Conservation (phyloP, 139 green algal genomes). For the Volvox africanus region DNA sequence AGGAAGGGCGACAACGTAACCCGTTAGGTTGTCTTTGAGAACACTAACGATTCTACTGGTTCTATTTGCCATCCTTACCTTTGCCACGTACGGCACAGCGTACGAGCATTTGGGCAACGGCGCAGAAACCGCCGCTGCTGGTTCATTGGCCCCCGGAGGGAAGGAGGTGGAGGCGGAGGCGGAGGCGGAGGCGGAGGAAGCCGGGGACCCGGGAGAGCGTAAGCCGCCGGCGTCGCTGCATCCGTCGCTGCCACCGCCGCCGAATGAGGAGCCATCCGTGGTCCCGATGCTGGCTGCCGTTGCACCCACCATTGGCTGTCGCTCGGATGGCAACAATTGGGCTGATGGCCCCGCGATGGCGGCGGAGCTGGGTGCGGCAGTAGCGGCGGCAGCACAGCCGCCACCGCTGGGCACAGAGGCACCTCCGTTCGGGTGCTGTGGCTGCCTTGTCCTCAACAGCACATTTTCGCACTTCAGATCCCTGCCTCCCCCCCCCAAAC, state of each 20-base stretch:
- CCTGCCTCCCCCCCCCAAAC: background rate
- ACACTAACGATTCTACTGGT: too few species aligned
- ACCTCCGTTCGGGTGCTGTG: background rate
- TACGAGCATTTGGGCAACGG: background rate
- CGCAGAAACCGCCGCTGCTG: background rate
- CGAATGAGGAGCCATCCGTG: background rate
- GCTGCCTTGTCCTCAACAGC: slow-evolving; percentile 6
- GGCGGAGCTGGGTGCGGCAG: background rate
- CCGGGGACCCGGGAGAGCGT: background rate
- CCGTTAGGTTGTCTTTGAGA: too few species aligned
- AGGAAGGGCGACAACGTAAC: too few species aligned
- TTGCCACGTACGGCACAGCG: slow-evolving; percentile 10
- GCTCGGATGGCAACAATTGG: background rate
- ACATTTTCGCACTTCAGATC: slow-evolving; percentile 57
- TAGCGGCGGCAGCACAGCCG: background rate
- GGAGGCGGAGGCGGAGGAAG: background rate
- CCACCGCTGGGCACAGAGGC: too few species aligned
- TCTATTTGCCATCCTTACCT: background rate
- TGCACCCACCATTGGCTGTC: too few species aligned
- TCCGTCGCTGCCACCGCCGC: background rate
- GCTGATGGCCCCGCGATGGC: background rate
- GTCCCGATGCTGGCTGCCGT: too few species aligned
- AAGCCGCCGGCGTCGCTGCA: background rate
- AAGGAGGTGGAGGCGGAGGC: background rate
- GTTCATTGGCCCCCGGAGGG: too few species aligned